phyloP scores from a whole-genome alignment of 495 filamentous ascomycete genomes.

The Penicillium paxilli region DNA sequence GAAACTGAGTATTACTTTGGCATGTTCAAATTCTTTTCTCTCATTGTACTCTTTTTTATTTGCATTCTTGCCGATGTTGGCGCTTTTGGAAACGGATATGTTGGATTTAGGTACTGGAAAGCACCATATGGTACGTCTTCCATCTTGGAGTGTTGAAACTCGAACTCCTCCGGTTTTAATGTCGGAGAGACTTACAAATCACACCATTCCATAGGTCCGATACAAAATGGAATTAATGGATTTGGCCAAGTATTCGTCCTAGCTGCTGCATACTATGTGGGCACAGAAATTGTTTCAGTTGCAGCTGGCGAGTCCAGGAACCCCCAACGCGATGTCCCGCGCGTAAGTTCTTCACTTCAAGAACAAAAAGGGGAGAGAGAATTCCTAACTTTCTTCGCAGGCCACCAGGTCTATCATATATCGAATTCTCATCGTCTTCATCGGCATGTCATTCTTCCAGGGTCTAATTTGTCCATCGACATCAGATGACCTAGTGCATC shows the following conservation, averaged over 20 bases:
- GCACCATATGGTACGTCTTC: background rate
- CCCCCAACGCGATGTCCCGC: background rate
- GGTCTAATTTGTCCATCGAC: background rate
- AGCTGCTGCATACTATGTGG: slow-evolving; percentile 5
- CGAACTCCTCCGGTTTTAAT: no score
- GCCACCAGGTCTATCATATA: background rate
- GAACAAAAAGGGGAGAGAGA: no score
- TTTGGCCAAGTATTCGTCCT: background rate
- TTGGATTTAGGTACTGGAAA: background rate
- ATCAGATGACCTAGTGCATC: background rate
- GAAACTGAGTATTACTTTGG: slow-evolving; percentile 3
- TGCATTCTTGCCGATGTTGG: background rate
- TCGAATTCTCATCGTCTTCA: background rate
- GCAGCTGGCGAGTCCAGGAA: slow-evolving; percentile 5
- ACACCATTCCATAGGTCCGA: background rate
- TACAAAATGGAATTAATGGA: background rate
- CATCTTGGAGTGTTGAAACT: no score
- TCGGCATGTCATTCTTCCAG: background rate
- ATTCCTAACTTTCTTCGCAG: background rate
- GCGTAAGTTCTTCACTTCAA: background rate
- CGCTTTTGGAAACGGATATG: background rate
- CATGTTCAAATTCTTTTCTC: slow-evolving; percentile 1
- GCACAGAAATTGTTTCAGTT: slow-evolving; percentile 5
- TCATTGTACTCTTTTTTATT: slow-evolving; percentile 1
- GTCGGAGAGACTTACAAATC: background rate